Conservation (phyloP, 805 yeast species). For the Starmerella stigmatis region DNA sequence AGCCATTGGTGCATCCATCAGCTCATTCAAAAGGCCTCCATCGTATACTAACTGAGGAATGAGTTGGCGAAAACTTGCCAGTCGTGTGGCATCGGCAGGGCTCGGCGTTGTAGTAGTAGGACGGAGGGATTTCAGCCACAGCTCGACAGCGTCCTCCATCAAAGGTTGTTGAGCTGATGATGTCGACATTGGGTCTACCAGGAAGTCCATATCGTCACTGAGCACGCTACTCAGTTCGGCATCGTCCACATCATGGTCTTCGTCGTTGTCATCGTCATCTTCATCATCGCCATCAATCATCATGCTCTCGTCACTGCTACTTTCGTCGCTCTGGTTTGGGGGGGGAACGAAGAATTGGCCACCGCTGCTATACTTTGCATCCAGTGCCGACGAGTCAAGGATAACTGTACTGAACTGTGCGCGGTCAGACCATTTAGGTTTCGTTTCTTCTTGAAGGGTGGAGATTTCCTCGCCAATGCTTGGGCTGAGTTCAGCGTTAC, state of each 20-base stretch:
- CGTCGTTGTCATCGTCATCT: slow-evolving; percentile 10
- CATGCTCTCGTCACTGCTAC: slow-evolving; percentile 14
- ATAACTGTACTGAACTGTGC: slow-evolving; percentile 74
- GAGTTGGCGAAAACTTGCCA: slow-evolving; percentile 23
- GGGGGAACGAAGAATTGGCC: slow-evolving; percentile 68
- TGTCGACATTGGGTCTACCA: background rate
- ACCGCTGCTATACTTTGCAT: slow-evolving; percentile 77
- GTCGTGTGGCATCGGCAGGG: slow-evolving; percentile 18
- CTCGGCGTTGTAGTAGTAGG: background rate
- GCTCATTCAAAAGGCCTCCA: slow-evolving; percentile 23
- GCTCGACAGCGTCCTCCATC: slow-evolving; percentile 4
- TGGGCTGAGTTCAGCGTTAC: no score
- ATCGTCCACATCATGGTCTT: slow-evolving; percentile 1
- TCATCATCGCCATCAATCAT: background rate
- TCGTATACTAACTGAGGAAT: slow-evolving; percentile 34
- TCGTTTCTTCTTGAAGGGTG: background rate
- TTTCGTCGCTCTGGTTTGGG: slow-evolving; percentile 13
- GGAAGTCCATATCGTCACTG: background rate
- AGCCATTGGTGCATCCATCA: slow-evolving; percentile 13
- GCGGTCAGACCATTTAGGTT: slow-evolving; percentile 26
- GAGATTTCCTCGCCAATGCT: no score
- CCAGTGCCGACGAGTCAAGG: slow-evolving; percentile 60
- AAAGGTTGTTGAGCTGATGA: background rate
- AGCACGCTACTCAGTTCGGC: background rate
- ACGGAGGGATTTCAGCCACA: slow-evolving; percentile 10